phyloP scores from a whole-genome alignment of 2,329 filamentous ascomycete species.

The Biscogniauxia mediterranea region DNA sequence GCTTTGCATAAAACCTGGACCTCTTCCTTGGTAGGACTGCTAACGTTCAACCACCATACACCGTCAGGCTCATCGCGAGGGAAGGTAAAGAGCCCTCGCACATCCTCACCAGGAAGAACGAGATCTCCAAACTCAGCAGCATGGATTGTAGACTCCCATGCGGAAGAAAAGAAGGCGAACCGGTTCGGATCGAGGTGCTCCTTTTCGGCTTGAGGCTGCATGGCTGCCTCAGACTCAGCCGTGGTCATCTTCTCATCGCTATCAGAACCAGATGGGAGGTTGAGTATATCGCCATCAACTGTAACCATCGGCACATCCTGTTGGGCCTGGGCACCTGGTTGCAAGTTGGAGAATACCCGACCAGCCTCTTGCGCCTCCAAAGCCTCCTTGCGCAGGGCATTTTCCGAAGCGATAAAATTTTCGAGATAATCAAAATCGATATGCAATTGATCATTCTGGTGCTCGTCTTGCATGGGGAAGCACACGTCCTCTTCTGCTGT shows the following conservation, averaged over 20 bases:
- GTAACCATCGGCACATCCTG: slow-evolving; percentile 41
- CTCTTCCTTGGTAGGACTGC: slow-evolving; percentile 86
- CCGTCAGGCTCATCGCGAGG: slow-evolving; percentile 66
- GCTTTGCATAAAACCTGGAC: slow-evolving; percentile 86
- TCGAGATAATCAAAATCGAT: slow-evolving; percentile 94
- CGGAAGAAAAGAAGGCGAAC: slow-evolving; percentile 96
- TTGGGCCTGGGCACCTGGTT: slow-evolving; percentile 37
- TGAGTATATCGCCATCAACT: slow-evolving; percentile 55
- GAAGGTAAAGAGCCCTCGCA: slow-evolving; percentile 78
- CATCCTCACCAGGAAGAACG: slow-evolving; percentile 83
- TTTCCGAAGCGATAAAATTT: slow-evolving; percentile 73
- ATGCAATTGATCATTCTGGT: slow-evolving; percentile 68
- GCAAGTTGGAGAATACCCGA: slow-evolving; percentile 61
- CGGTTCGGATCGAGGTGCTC: slow-evolving; percentile 64
- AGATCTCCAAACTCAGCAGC: slow-evolving; percentile 85
- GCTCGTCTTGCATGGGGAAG: slow-evolving; percentile 74
- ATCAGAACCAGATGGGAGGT: slow-evolving; percentile 47
- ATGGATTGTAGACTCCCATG: slow-evolving; percentile 90
- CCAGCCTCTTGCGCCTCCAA: slow-evolving; percentile 47
- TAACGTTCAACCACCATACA: slow-evolving; percentile 98
- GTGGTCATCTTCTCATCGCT: slow-evolving; percentile 46
- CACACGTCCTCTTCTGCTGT: slow-evolving; percentile 86
- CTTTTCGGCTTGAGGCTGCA: slow-evolving; percentile 31
- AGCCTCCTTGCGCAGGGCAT: slow-evolving; percentile 48
- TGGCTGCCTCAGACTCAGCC: slow-evolving; percentile 28